Conservation (phyloP, 176 grass and related monocot species). For the Elaeis guineensis region DNA sequence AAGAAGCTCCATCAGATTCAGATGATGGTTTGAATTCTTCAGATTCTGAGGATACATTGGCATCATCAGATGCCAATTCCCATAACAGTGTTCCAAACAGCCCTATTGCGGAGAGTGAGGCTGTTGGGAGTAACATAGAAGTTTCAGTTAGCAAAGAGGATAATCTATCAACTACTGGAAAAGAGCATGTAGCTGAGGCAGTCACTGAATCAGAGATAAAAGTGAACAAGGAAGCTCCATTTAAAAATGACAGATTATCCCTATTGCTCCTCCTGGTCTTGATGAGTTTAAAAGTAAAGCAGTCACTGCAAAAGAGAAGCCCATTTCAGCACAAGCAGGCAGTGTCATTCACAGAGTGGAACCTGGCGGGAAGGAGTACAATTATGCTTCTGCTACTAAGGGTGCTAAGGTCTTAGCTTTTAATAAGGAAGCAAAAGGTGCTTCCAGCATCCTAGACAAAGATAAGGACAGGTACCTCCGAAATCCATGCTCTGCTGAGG, state of each 20-base stretch:
- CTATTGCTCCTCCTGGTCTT: constrained; percentile 46
- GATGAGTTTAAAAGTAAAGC: constrained; percentile 88
- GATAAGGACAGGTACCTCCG: constrained; percentile 91
- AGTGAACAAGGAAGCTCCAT: constrained; percentile 16
- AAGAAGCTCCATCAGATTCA: constrained; percentile 27
- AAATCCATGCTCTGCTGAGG: constrained; percentile 88
- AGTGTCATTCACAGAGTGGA: constrained; percentile 75
- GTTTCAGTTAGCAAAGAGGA: constrained; percentile 11
- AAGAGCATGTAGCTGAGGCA: constrained; percentile 3
- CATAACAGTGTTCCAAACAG: constrained; percentile 23
- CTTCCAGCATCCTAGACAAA: constrained; percentile 91
- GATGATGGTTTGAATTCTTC: neutral
- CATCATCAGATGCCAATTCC: constrained; percentile 10
- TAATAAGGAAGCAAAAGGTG: constrained; percentile 96
- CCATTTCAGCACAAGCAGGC: constrained; percentile 33
- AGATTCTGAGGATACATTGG: constrained; percentile 9
- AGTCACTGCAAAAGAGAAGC: constrained; percentile 47
- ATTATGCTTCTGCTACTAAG: constrained; percentile 80
- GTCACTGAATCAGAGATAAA: constrained; percentile 18
- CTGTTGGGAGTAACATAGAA: constrained; percentile 7
- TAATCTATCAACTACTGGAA: constrained; percentile 16
- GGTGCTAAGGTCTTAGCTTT: constrained; percentile 74
- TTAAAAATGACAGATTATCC: constrained; percentile 37
- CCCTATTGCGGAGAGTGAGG: constrained; percentile 10
- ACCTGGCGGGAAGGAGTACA: constrained; percentile 84